These are phyloP conservation scores for Phaffomyces antillensis DNA, from an alignment of 805 yeast genomes.

Conservation along the genomic window DNA sequence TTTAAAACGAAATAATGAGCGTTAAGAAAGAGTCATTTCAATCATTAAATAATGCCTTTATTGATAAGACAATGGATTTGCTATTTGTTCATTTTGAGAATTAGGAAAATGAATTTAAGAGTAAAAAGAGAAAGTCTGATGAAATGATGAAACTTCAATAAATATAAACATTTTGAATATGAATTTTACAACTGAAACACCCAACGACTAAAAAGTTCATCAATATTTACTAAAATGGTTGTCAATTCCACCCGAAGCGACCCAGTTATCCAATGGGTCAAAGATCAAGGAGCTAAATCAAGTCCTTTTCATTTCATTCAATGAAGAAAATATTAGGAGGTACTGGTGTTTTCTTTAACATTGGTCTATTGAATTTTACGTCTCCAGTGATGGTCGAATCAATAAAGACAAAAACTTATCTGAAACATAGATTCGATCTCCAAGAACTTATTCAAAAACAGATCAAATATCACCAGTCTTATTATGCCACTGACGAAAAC, in stretches of 20 bases:
- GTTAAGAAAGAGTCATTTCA: not conserved
- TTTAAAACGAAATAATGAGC: not conserved
- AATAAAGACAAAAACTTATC: slow-evolving; percentile 28
- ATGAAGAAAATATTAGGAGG: slow-evolving; percentile 27
- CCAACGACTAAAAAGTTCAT: too few relatives aligned
- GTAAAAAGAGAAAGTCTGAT: slow-evolving; percentile 13
- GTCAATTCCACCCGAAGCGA: not conserved
- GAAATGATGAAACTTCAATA: slow-evolving; percentile 9
- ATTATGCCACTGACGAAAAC: slow-evolving; percentile 1
- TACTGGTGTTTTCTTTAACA: slow-evolving; percentile 28
- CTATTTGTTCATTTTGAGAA: not conserved
- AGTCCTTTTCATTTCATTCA: slow-evolving; percentile 11
- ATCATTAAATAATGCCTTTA: not conserved
- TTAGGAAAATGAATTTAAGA: not conserved
- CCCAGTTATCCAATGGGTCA: slow-evolving; percentile 13
- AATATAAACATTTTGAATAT: too few relatives aligned
- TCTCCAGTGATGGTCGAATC: slow-evolving; percentile 1
- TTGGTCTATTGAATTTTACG: not conserved
- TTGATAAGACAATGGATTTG: not conserved
- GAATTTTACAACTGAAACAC: too few relatives aligned
- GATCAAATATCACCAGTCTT: slow-evolving; percentile 10
- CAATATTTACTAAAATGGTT: not conserved
- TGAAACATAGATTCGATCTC: slow-evolving; percentile 18
- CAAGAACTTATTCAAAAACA: slow-evolving; percentile 12
- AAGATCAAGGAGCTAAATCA: slow-evolving; percentile 4